Evolutionary conservation across 75 land plant genomes (phyloP), one percentile per base, ranked within the genome.

Genomic region (Isoetes taiwanensis): DNA sequence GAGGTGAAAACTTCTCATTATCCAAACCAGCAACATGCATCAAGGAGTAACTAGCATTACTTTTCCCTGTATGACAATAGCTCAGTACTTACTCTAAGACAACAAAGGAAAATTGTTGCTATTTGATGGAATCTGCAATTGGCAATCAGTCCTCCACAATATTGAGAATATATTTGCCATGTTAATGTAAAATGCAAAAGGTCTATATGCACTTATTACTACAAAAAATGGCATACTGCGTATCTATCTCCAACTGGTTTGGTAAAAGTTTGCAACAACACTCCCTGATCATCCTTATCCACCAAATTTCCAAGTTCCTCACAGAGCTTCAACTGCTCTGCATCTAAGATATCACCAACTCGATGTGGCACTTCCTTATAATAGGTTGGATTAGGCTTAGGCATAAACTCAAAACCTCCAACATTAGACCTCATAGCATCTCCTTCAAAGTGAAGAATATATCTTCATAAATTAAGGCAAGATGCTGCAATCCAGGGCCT

Each of bases 261-360:
- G 6, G 50, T 46, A 23, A 46, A 46, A n/a, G 25, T 46, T 23
- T 46, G 50, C 8, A 46, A 23, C 50, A 46, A 46, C 5, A 46
- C n/a, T n/a, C 50, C 50, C 16, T 46, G 50, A 19, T 46, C 50
- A 46, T 46, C 50, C 50, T 46, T 46, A n/a, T 46, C 50, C 16
- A 46, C 50, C 6, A 46, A 23, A 4, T 19, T 46, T 23, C 50
- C 50, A n/a, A 46, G 50, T n/a, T 46, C 50, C 16, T 46, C 50
- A n/a, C 50, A 46, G 8, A 46, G 5, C 50, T 46, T 23, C 6
- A 46, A 6, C n/a, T 46, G 50, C 16, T 46, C 50, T 6, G 6
- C 25, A 6, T 16, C 23, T 4, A 46, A 23, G n/a, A 6, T 16
- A 5, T 6, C 5, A 6, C 50, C 50, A 46, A 46, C 23, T 23